Evolutionary conservation across 495 filamentous ascomycete genomes (phyloP).

Genomic region (Aspergillus sparsus): DNA sequence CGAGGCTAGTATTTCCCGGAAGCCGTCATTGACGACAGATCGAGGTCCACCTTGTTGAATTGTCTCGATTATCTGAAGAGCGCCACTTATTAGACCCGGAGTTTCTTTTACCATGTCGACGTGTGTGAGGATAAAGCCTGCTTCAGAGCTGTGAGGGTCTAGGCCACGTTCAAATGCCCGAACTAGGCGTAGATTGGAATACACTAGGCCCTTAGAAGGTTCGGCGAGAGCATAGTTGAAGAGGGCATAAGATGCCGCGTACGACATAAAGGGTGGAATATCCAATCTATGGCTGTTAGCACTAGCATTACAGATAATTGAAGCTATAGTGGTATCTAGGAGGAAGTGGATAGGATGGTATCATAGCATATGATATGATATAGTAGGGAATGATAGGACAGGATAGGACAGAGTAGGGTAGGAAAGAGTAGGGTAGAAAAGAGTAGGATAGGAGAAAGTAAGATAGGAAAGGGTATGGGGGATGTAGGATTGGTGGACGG

Average conservation of each 20-base stretch:
- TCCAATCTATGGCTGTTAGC: slow-evolving; percentile 37
- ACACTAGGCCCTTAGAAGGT: slow-evolving; percentile 61
- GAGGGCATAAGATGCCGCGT: slow-evolving; percentile 86
- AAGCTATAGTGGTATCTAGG: no score
- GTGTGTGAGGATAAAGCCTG: slow-evolving; percentile 83
- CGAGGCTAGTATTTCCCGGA: slow-evolving; percentile 59
- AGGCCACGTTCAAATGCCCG: slow-evolving; percentile 87
- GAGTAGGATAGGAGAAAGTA: no score
- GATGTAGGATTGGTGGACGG: not conserved
- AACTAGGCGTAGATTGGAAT: slow-evolving; percentile 79
- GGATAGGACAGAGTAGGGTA: slow-evolving; percentile 1
- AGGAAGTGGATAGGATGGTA: no score
- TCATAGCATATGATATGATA: not conserved
- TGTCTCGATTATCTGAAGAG: slow-evolving; percentile 62
- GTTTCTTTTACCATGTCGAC: slow-evolving; percentile 84
- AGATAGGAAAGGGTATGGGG: not conserved
- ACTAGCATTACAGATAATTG: not conserved
- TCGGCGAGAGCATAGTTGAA: slow-evolving; percentile 82
- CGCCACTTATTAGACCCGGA: slow-evolving; percentile 67
- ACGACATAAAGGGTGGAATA: slow-evolving; percentile 86
- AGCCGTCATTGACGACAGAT: slow-evolving; percentile 60
- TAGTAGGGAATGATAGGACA: slow-evolving; percentile 3
- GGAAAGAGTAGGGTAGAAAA: slow-evolving; percentile 1
- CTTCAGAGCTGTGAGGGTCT: slow-evolving; percentile 83
- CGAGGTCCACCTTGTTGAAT: slow-evolving; percentile 51